phyloP scores from a whole-genome alignment of 1,139 yeast species.

The Diutina rugosa region DNA sequence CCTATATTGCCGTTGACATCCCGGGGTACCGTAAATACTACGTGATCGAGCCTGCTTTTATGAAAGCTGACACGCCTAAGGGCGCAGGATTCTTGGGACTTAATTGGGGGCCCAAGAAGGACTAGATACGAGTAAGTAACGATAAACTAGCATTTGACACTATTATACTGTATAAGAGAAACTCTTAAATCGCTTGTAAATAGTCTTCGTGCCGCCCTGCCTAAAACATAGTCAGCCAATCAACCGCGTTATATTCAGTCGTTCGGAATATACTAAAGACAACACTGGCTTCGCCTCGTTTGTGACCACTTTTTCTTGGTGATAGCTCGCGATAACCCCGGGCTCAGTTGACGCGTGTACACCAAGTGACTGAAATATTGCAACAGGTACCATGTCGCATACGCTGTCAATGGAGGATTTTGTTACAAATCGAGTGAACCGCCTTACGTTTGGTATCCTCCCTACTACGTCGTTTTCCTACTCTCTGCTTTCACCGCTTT shows the following conservation, averaged over 20 bases:
- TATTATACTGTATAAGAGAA: background rate
- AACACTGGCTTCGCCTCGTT: background rate
- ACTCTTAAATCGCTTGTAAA: background rate
- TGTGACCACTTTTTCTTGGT: background rate
- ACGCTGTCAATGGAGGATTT: background rate
- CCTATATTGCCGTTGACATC: conserved; percentile 66
- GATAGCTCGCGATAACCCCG: background rate
- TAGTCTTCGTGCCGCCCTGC: background rate
- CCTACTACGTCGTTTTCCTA: conserved; percentile 3
- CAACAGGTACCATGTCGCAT: background rate
- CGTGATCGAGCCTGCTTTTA: conserved; percentile 52
- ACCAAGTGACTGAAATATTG: background rate
- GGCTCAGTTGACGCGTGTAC: background rate
- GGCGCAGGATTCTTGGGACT: conserved; percentile 58
- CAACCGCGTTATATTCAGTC: too few relatives aligned
- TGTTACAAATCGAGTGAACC: conserved; percentile 14
- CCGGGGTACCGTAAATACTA: conserved; percentile 59
- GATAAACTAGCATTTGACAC: background rate
- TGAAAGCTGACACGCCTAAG: conserved; percentile 22
- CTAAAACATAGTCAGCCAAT: background rate
- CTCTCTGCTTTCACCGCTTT: background rate
- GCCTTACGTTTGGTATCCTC: conserved; percentile 38
- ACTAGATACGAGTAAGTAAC: background rate
- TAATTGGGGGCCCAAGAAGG: conserved; percentile 64
- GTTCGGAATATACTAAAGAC: too few relatives aligned